Percentiles rank a stretch among this genome's conserved stretches.
Conservation (phyloP, 495 filamentous ascomycete genomes). For the Umbilicaria muhlenbergii region DNA sequence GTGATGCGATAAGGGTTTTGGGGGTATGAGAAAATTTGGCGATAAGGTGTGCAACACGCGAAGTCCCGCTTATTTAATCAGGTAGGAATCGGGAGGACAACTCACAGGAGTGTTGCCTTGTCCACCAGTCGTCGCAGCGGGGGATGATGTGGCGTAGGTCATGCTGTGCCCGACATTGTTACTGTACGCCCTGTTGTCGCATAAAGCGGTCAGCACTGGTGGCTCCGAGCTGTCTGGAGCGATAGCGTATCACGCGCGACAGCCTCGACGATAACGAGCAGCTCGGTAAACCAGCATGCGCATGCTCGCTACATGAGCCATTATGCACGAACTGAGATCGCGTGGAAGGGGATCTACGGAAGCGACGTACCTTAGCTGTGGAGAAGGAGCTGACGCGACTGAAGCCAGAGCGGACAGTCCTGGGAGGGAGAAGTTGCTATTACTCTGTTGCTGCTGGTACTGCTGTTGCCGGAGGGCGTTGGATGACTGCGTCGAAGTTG, state of each 20-base stretch:
- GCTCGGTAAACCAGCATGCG: background rate
- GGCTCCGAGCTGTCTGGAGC: no score
- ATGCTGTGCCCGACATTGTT: constrained; percentile 36
- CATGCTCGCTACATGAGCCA: background rate
- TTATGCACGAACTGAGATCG: background rate
- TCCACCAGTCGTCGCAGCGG: constrained; percentile 50
- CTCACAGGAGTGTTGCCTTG: constrained; percentile 53
- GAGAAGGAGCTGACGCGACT: constrained; percentile 42
- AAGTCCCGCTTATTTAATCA: constrained; percentile 16
- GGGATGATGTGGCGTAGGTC: constrained; percentile 44
- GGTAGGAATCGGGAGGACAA: constrained; percentile 7
- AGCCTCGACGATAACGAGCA: no score
- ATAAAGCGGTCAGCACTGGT: constrained; percentile 19
- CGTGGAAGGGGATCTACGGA: background rate
- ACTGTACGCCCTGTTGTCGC: constrained; percentile 28
- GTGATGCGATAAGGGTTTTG: constrained; percentile 25
- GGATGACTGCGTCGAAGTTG: constrained; percentile 22
- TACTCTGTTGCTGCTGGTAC: constrained; percentile 15
- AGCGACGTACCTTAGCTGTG: constrained; percentile 47
- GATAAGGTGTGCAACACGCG: constrained; percentile 18
- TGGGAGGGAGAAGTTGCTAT: constrained; percentile 32
- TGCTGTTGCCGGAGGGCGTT: constrained; percentile 15
- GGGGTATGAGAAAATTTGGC: background rate
- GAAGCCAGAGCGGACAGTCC: constrained; percentile 47
- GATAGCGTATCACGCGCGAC: no score